Evolutionary conservation across 352 stramenopile genomes (phyloP), one percentile per base, ranked within the genome.

Genomic region (Globisporangium radiosum): DNA sequence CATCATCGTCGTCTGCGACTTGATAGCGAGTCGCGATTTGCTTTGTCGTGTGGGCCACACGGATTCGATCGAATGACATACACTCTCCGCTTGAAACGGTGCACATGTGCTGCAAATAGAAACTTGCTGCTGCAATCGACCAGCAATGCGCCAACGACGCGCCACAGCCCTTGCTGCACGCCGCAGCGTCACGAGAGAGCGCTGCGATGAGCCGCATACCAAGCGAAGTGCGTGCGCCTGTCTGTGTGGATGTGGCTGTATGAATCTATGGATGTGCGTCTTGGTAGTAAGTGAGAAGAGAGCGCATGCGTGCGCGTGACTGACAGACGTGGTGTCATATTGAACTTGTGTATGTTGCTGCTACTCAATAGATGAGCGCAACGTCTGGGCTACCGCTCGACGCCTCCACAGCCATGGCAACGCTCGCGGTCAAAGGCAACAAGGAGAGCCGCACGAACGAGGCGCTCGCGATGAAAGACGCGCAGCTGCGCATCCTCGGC

Each of bases 401-500:
- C 19, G 47, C 59, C 1, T 37, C 59, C 5, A 39, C 17, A n/a
- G 47, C 59, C 9, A 47, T 85, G 52, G 67, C 60, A 5, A 65
- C 72, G 8, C 76, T 88, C 73, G 61, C 65, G 25, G 68, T 76
- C 57, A 90, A 90, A 56, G 81, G 78, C 57, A 94, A 74, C 57
- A 89, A 95, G 53, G 92, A 97, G 63, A 87, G 82, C 9, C 86
- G 92, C 33, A 85, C 92, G 10, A 82, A 84, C 43, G 90, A 98
- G 59, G 90, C 92, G n/a, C 76, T 98, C 37, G 82, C 85, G 44
- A 98, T 98, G 88, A 98, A 98, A 66, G 93, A 98, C 71, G 91
- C 98, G 70, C 94, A 98, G 67, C 74, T 98, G 69, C 81, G 88
- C 52, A 97, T 98, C 59, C 76, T 98, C n/a, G 90, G 88, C 42